Evolutionary conservation across 176 grass and related monocot species (phyloP).

Genomic region (Zea luxurians): DNA sequence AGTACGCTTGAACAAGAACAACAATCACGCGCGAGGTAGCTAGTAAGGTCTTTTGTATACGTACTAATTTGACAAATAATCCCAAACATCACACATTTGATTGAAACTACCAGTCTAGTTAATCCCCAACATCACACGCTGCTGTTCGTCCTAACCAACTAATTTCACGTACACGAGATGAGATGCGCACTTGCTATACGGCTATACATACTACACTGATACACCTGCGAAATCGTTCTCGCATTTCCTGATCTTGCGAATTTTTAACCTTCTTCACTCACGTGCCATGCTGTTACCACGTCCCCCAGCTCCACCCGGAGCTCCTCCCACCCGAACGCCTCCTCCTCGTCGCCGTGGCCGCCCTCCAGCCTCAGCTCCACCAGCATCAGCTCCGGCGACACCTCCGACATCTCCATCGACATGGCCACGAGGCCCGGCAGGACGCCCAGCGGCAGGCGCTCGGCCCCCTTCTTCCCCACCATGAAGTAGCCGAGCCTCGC

Average conservation of each 20-base stretch:
- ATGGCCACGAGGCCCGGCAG: conserved; percentile 56
- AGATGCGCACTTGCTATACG: neutral
- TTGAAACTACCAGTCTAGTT: conserved; percentile 38
- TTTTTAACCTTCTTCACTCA: conserved; percentile 33
- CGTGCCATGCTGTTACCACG: conserved; percentile 69
- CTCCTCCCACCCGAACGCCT: conserved; percentile 70
- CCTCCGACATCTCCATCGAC: conserved; percentile 72
- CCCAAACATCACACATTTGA: conserved; percentile 16
- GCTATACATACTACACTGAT: conserved; percentile 20
- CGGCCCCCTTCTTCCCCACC: conserved; percentile 49
- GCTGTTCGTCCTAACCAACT: neutral
- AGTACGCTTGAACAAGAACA: neutral
- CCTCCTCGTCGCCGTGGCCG: conserved; percentile 28
- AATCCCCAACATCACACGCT: neutral
- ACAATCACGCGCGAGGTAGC: neutral
- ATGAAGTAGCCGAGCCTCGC: conserved; percentile 68
- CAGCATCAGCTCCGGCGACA: conserved; percentile 58
- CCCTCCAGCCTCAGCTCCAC: conserved; percentile 67
- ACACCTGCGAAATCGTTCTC: conserved; percentile 1
- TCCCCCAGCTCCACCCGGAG: conserved; percentile 70
- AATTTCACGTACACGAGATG: neutral
- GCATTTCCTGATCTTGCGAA: neutral
- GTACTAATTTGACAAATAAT: neutral
- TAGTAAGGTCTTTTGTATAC: neutral
- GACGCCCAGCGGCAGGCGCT: conserved; percentile 39